phyloP scores from a whole-genome alignment of 1,284 basidiomycete genomes.

The Coriolopsis trogii region DNA sequence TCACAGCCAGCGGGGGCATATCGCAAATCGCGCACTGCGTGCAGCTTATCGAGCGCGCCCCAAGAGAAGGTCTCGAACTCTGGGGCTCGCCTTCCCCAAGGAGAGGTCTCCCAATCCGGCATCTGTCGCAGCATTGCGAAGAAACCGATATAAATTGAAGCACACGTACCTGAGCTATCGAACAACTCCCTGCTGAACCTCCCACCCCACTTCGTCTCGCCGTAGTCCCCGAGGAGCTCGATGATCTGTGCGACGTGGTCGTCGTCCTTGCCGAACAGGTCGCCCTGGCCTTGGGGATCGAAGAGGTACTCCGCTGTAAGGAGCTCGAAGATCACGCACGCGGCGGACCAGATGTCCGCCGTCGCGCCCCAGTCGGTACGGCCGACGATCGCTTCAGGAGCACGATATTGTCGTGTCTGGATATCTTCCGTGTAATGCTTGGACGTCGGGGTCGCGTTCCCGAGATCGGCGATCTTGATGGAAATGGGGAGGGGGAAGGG shows the following conservation, averaged over 20 bases:
- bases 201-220: slow-evolving; percentile 79
- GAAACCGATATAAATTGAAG: slow-evolving; percentile 5
- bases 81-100: slow-evolving; percentile 18
- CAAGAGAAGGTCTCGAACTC: neutral
- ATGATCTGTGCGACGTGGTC: slow-evolving; percentile 95
- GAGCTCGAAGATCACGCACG: slow-evolving; percentile 86
- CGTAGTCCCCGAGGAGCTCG: slow-evolving; percentile 81
- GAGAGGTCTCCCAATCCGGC: slow-evolving; percentile 37
- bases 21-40: too few relatives aligned
- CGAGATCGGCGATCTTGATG: slow-evolving; percentile 92
- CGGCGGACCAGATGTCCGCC: slow-evolving; percentile 89
- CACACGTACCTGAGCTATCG: slow-evolving; percentile 66
- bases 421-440: slow-evolving; percentile 93
- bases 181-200: slow-evolving; percentile 86
- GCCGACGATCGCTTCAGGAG: slow-evolving; percentile 90
- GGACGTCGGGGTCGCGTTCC: slow-evolving; percentile 83
- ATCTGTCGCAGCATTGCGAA: slow-evolving; percentile 15
- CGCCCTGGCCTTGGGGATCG: slow-evolving; percentile 84
- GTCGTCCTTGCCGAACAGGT: slow-evolving; percentile 89
- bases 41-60: neutral
- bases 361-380: slow-evolving; percentile 84
- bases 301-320: slow-evolving; percentile 88
- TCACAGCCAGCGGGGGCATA: too few relatives aligned
- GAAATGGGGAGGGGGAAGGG: slow-evolving; percentile 52
- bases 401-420: slow-evolving; percentile 91